Evolutionary conservation across 2,329 filamentous ascomycete species (phyloP).

Genomic region (Aspergillus candidus): DNA sequence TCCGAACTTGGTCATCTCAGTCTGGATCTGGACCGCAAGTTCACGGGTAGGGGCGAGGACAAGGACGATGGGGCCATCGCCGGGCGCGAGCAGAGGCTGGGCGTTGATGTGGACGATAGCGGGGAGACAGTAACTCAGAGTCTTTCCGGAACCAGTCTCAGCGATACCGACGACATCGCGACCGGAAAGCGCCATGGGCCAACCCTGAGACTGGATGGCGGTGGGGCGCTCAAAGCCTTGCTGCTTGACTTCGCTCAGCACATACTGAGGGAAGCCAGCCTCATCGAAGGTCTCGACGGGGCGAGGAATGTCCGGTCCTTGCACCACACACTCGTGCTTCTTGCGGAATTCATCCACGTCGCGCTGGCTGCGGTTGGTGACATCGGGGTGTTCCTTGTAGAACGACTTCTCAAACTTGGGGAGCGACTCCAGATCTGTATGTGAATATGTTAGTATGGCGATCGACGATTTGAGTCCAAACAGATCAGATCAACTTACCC

Average conservation of each 20-base stretch:
- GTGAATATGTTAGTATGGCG: constrained; percentile 21
- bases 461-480: constrained; percentile 4
- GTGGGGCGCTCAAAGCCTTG: constrained; percentile 93
- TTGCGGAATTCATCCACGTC: constrained; percentile 87
- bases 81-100: constrained; percentile 88
- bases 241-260: constrained; percentile 97
- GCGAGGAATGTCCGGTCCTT: constrained; percentile 76
- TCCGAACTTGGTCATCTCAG: constrained; percentile 97
- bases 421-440: constrained; percentile 63
- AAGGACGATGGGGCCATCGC: constrained; percentile 93
- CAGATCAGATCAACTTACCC: constrained; percentile 54
- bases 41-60: constrained; percentile 96
- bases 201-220: constrained; percentile 95
- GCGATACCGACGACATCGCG: constrained; percentile 98
- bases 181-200: constrained; percentile 98
- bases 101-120: constrained; percentile 99
- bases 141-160: constrained; percentile 99
- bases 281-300: constrained; percentile 97
- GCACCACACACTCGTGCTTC: constrained; percentile 75
- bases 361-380: constrained; percentile 63
- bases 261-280: constrained; percentile 92
- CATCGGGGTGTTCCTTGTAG: constrained; percentile 89
- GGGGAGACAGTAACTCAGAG: constrained; percentile 93
- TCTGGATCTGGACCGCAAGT: constrained; percentile 95
- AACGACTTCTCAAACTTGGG: constrained; percentile 99